phyloP scores from a whole-genome alignment of 176 grass and related monocot species.

The Oropetium thomaeum region DNA sequence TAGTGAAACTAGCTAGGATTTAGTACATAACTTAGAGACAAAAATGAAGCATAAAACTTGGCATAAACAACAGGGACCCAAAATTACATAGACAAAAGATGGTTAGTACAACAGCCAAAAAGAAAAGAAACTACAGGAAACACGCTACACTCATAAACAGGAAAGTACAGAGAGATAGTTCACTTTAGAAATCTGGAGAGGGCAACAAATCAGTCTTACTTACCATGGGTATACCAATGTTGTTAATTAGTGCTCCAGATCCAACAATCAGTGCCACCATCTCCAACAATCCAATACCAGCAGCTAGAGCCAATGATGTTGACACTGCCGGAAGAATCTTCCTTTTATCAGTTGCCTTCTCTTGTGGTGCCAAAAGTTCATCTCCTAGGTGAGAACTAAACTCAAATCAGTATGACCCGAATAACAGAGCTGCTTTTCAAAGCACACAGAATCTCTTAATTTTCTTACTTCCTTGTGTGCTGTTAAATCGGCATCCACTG shows the following conservation, averaged over 20 bases:
- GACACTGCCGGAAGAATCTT: constrained; percentile 83
- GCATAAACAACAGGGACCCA: no score
- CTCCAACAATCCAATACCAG: constrained; percentile 70
- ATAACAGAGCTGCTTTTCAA: not conserved
- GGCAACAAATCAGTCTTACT: constrained; percentile 35
- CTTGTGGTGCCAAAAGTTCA: no score
- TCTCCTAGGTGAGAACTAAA: constrained; percentile 46
- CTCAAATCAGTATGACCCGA: not conserved
- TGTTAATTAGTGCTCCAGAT: constrained; percentile 62
- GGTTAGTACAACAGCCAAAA: no score
- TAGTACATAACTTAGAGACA: no score
- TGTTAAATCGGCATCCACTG: constrained; percentile 13
- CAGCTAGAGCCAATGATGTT: constrained; percentile 77
- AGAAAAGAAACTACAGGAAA: no score
- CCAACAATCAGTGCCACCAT: constrained; percentile 50
- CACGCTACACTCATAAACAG: no score
- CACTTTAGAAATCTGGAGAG: not conserved
- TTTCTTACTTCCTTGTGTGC: constrained; percentile 18
- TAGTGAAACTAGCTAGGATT: no score
- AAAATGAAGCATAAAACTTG: no score
- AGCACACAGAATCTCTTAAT: not conserved
- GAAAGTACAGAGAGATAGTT: no score
- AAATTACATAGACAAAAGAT: no score
- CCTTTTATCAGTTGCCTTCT: constrained; percentile 24
- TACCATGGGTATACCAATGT: constrained; percentile 82